Percentiles rank a stretch among this genome's conserved stretches.
Conservation (phyloP, 306 rosid species). For the Inga laurina region DNA sequence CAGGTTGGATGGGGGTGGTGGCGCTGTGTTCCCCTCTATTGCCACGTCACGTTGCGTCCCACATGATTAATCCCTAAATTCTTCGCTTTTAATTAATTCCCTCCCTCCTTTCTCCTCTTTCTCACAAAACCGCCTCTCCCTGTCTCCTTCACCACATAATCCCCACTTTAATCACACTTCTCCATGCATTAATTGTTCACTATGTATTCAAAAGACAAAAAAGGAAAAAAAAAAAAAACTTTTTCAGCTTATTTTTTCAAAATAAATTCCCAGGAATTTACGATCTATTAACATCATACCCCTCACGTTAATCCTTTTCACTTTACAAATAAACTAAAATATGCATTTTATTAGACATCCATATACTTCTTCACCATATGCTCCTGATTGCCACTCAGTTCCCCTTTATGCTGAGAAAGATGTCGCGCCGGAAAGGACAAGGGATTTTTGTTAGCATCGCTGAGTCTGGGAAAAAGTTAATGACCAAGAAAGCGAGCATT, state of each 20-base stretch:
- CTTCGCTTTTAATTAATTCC: not conserved
- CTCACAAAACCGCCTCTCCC: slow-evolving; percentile 57
- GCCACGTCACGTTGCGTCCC: slow-evolving; percentile 38
- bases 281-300: too few species aligned
- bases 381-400: not conserved
- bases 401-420: not conserved
- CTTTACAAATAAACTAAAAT: not conserved
- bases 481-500: not conserved
- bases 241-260: too few species aligned
- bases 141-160: slow-evolving; percentile 38
- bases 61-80: slow-evolving; percentile 28
- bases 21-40: slow-evolving; percentile 68
- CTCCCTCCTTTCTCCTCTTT: slow-evolving; percentile 38
- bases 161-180: not conserved
- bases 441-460: not conserved
- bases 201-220: too few species aligned
- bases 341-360: not conserved
- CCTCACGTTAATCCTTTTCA: not conserved
- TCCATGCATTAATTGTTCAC: not conserved
- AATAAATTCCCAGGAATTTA: too few species aligned
- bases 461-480: not conserved
- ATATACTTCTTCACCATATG: too few species aligned
- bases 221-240: too few species aligned
- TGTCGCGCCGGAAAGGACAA: not conserved
- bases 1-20: slow-evolving; percentile 64